These are phyloP conservation scores for Solanum habrochaites DNA, from an alignment of 257 asterid species.

Conservation along the genomic window DNA sequence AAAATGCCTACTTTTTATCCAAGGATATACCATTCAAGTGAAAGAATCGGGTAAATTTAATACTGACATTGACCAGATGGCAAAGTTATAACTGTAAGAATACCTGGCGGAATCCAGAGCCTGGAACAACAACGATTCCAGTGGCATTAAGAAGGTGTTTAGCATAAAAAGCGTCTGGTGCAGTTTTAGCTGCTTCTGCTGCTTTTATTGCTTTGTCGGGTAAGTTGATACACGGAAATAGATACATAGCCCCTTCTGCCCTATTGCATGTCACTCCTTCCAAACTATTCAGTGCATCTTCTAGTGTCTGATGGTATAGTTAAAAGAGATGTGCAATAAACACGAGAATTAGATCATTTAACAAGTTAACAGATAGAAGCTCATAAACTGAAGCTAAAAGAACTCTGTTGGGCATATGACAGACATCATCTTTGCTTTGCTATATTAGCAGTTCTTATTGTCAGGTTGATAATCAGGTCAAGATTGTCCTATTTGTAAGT, in stretches of 20 bases:
- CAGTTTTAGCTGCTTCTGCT: slow-evolving; percentile 53
- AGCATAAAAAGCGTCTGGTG: slow-evolving; percentile 79
- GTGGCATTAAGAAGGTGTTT: slow-evolving; percentile 72
- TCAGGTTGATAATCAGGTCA: background rate
- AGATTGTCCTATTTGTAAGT: background rate
- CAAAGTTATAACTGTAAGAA: background rate
- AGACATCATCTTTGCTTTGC: background rate
- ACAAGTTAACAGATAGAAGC: background rate
- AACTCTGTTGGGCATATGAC: background rate
- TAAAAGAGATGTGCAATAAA: background rate
- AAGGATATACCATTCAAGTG: background rate
- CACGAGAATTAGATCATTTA: background rate
- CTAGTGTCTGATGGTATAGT: slow-evolving; percentile 47
- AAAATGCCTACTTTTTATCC: background rate
- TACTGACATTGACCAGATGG: background rate
- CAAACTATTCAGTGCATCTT: slow-evolving; percentile 70
- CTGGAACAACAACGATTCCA: slow-evolving; percentile 93
- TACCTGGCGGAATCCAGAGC: slow-evolving; percentile 97
- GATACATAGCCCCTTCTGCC: slow-evolving; percentile 98
- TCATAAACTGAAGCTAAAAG: background rate
- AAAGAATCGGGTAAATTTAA: background rate
- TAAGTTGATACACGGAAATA: slow-evolving; percentile 65
- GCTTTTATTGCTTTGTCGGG: slow-evolving; percentile 81
- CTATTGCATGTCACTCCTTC: slow-evolving; percentile 94
- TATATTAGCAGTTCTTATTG: background rate